Percentiles rank a stretch among this genome's conserved stretches.
These are phyloP conservation scores for Middelhovenomyces tepae DNA, from an alignment of 805 yeast species.

Conservation along the genomic window DNA sequence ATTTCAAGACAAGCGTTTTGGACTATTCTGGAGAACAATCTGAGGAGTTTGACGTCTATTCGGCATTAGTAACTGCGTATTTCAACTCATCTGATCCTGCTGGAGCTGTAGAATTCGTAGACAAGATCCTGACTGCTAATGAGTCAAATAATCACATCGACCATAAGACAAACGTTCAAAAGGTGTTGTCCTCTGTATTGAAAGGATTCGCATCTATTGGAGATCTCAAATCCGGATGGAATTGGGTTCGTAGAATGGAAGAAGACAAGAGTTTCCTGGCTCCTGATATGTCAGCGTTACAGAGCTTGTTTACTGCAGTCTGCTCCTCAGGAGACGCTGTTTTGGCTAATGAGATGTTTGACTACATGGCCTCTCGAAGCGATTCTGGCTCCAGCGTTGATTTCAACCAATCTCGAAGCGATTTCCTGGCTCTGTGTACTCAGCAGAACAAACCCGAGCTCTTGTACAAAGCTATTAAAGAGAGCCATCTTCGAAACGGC, in stretches of 20 bases:
- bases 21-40: constrained; percentile 3
- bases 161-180: constrained; percentile 6
- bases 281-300: constrained; percentile 12
- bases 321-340: constrained; percentile 15
- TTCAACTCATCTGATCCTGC: constrained; percentile 18
- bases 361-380: constrained; percentile 16
- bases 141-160: constrained; percentile 3
- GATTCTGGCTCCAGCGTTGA: constrained; percentile 4
- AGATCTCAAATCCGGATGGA: constrained; percentile 22
- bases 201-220: constrained; percentile 19
- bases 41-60: constrained; percentile 14
- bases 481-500: constrained; percentile 20
- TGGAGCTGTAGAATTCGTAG: constrained; percentile 21
- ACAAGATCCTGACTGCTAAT: constrained; percentile 15
- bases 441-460: constrained; percentile 11
- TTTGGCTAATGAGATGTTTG: constrained; percentile 23
- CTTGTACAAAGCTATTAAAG: constrained; percentile 23
- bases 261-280: constrained; percentile 12
- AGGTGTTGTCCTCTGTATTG: constrained; percentile 15
- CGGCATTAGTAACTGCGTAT: constrained; percentile 22
- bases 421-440: constrained; percentile 17
- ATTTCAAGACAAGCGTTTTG: constrained; percentile 12
- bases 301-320: constrained; percentile 16
- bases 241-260: constrained; percentile 21
- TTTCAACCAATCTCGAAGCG: constrained; percentile 19